These are phyloP conservation scores for Acer saccharum DNA, from an alignment of 345 rosid genomes.

Conservation along the genomic window DNA sequence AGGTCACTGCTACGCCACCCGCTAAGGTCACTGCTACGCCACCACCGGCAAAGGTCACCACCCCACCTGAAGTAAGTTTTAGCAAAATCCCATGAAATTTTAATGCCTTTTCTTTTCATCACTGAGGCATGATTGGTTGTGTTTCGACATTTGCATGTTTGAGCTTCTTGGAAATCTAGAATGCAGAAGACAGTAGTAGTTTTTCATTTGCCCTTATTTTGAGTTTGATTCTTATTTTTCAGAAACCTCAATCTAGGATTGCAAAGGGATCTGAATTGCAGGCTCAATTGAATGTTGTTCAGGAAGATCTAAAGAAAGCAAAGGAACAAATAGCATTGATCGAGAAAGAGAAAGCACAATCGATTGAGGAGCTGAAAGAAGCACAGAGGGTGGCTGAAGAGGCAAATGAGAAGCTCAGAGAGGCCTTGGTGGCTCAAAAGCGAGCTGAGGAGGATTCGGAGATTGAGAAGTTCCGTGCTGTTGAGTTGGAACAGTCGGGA, in stretches of 20 bases:
- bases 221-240: constrained; percentile 33
- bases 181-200: background rate
- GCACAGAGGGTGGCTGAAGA: constrained; percentile 65
- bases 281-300: constrained; percentile 60
- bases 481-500: constrained; percentile 89
- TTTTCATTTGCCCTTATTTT: background rate
- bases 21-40: constrained; percentile 2
- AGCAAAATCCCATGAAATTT: background rate
- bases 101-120: constrained; percentile 2
- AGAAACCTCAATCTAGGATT: constrained; percentile 60
- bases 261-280: constrained; percentile 67
- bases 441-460: constrained; percentile 81
- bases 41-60: too few relatives aligned
- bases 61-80: constrained; percentile 72
- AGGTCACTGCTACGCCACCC: background rate
- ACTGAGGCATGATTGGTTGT: background rate
- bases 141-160: background rate
- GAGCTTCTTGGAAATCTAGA: background rate
- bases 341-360: constrained; percentile 79
- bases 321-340: constrained; percentile 62
- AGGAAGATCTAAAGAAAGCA: constrained; percentile 91
- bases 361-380: constrained; percentile 72
- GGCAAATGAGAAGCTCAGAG: constrained; percentile 72
- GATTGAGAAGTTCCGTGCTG: constrained; percentile 86
- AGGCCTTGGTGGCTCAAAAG: constrained; percentile 87